Evolutionary conservation across 805 yeast genomes (phyloP).

Genomic region (Yarrowia phangngaensis): DNA sequence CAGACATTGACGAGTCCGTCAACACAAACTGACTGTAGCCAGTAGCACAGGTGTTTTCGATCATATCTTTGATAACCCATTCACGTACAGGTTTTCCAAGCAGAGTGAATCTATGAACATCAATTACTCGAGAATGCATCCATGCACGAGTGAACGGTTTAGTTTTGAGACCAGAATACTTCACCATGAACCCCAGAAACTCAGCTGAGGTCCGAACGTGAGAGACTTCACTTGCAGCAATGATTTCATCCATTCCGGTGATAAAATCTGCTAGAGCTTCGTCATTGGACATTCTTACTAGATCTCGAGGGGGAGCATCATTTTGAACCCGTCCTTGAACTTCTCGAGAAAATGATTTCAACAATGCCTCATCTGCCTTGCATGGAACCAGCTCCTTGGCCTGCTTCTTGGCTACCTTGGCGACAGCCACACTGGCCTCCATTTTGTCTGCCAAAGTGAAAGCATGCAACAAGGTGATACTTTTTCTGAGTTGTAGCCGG

Average conservation of each 20-base stretch:
- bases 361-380: background rate
- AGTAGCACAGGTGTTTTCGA: constrained; percentile 43
- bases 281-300: constrained; percentile 26
- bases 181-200: constrained; percentile 36
- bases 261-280: constrained; percentile 33
- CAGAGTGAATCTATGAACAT: constrained; percentile 14
- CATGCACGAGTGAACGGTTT: constrained; percentile 36
- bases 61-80: constrained; percentile 44
- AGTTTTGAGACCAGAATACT: constrained; percentile 34
- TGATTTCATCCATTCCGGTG: constrained; percentile 30
- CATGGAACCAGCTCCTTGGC: background rate
- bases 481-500: constrained; percentile 1
- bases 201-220: constrained; percentile 34
- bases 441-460: constrained; percentile 1
- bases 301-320: constrained; percentile 33
- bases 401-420: constrained; percentile 5
- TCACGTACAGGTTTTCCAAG: constrained; percentile 27
- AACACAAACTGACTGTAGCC: constrained; percentile 38
- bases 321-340: constrained; percentile 35
- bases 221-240: constrained; percentile 28
- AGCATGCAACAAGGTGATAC: constrained; percentile 1
- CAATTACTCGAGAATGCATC: constrained; percentile 29
- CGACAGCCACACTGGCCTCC: background rate
- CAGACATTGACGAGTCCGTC: constrained; percentile 32
- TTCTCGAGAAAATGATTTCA: constrained; percentile 28